phyloP scores from a whole-genome alignment of 352 stramenopile genomes.

The Globisporangium acanthophoron region DNA sequence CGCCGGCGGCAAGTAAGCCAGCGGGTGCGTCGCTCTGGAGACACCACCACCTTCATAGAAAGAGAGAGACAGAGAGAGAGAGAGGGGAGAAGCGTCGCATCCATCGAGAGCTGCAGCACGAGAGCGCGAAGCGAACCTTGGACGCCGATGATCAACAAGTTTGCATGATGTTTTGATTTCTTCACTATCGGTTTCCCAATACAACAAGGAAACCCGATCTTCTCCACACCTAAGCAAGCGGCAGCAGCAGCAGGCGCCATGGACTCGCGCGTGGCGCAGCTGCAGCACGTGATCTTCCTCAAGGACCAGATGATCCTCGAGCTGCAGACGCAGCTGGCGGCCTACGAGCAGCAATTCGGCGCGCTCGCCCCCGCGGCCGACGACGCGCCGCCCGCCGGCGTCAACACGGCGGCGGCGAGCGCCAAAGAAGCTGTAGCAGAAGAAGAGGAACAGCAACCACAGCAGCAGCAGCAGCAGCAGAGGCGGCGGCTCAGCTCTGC shows the following conservation, averaged over 20 bases:
- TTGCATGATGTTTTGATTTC: not conserved
- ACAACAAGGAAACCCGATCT: not conserved
- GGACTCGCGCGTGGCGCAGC: constrained; percentile 50
- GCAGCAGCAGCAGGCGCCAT: constrained; percentile 14
- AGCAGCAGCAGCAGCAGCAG: not conserved
- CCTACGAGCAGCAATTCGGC: constrained; percentile 51
- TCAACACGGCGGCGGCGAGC: constrained; percentile 12
- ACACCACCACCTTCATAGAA: constrained; percentile 1
- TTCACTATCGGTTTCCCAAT: not conserved
- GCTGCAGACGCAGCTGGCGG: constrained; percentile 61
- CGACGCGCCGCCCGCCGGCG: constrained; percentile 7
- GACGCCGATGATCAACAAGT: not conserved
- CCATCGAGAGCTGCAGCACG: not conserved
- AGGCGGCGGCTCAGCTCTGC: not conserved
- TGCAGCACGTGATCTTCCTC: constrained; percentile 80
- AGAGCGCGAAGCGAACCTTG: no score
- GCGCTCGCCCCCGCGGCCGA: constrained; percentile 32
- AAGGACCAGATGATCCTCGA: constrained; percentile 83
- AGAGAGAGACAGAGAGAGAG: not conserved
- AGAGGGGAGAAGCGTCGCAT: not conserved
- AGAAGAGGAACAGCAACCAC: not conserved
- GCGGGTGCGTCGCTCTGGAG: not conserved
- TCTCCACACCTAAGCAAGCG: not conserved
- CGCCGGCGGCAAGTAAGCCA: constrained; percentile 35
- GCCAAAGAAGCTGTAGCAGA: constrained; percentile 3